Base-by-base conservation (phyloP, 164 flowering plant genomes). In the Sedum album region DNA sequence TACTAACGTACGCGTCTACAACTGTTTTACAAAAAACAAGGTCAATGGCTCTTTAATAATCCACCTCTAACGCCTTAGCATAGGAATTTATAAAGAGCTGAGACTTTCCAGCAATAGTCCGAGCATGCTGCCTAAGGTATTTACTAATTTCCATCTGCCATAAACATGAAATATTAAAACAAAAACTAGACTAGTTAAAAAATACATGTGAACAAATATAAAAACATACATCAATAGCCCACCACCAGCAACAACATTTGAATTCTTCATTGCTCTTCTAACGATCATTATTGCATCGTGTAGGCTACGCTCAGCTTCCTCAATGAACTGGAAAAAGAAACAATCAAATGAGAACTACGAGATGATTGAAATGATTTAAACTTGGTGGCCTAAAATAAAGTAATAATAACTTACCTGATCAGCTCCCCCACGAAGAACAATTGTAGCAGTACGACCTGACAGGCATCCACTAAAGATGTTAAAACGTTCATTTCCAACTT, bases 31-130 rank as follows among this genome's bases (percentile, higher is more conserved):
- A 9, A 13, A 0, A 21, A 25, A 23, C 8, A 55, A 55, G 60
- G 60, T 9, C 26, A 26, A 2, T 55, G 9, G 11, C 60, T 23
- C 60, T 55, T 55, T 2, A 14, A 23, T 3, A 21, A 39, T 69
- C 15, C 73, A 95, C 97, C 99, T 95, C 99, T 31, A 95, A 87
- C 73, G 99, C 99, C 80, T 95, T 95, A 2, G 99, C 99, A 79
- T 87, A 95, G 11, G 99, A 84, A 75, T 95, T 95, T 41, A 95
- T 95, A 67, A 95, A 95, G 23, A 90, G n/a, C n/a, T n/a, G n/a
- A n/a, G n/a, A n/a, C n/a, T n/a, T n/a, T n/a, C n/a, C n/a, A n/a
- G n/a, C n/a, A n/a, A n/a, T n/a, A n/a, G n/a, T n/a, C n/a, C n/a
- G n/a, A n/a, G n/a, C n/a, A n/a, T n/a, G n/a, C n/a, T n/a, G n/a